Percentiles rank a stretch among this genome's conserved stretches.
phyloP scores from a whole-genome alignment of 2,329 filamentous ascomycete genomes.

The Triangularia verruculosa region DNA sequence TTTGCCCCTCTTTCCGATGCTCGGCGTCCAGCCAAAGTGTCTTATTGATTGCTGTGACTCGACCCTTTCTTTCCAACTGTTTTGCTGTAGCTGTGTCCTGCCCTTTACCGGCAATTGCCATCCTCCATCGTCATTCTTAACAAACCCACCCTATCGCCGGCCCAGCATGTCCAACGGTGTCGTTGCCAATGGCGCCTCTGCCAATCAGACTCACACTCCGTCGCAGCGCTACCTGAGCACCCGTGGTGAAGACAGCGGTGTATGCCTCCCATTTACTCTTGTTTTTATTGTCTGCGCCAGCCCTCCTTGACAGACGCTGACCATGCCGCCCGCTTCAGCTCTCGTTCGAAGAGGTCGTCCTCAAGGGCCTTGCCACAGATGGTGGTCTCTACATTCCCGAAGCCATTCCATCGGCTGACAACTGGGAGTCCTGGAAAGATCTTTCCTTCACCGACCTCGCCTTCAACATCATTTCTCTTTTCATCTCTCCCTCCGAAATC shows the following conservation, averaged over 20 bases:
- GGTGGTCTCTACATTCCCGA: conserved; percentile 89
- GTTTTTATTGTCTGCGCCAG: conserved; percentile 6
- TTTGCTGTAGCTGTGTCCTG: conserved; percentile 1
- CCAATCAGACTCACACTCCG: conserved; percentile 37
- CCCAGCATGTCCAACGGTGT: conserved; percentile 43
- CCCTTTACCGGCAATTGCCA: not conserved
- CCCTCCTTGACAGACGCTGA: conserved; percentile 7
- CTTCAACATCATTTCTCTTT: conserved; percentile 80
- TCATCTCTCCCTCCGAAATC: conserved; percentile 82
- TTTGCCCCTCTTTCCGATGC: conserved; percentile 22
- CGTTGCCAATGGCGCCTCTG: conserved; percentile 35
- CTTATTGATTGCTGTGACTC: conserved; percentile 8
- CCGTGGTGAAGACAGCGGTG: conserved; percentile 48
- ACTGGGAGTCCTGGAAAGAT: conserved; percentile 66
- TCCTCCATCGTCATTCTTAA: not conserved
- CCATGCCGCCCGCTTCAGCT: conserved; percentile 49
- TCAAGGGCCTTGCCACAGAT: conserved; percentile 83
- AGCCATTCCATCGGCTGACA: conserved; percentile 58
- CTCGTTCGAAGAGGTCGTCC: conserved; percentile 85
- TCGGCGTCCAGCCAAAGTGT: conserved; percentile 15
- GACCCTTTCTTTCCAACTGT: conserved; percentile 2
- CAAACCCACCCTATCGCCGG: not conserved
- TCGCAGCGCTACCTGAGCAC: conserved; percentile 52
- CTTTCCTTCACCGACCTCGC: conserved; percentile 79
- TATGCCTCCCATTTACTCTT: conserved; percentile 30